phyloP scores from a whole-genome alignment of 257 asterid genomes.

The Mitragyna speciosa region DNA sequence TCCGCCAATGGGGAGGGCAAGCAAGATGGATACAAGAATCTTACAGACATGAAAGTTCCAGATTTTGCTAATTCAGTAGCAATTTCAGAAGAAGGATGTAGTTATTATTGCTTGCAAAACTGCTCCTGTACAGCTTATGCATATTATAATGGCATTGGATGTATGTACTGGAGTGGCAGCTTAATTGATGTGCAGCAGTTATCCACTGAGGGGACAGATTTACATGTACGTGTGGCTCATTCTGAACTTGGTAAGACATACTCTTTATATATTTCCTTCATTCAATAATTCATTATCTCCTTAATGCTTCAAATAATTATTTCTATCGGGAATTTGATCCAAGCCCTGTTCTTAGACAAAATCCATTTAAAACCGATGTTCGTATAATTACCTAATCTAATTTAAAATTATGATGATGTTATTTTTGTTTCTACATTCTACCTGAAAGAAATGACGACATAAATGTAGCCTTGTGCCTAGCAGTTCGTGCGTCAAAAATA shows the following conservation, averaged over 20 bases:
- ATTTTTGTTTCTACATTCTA: no score
- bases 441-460: not conserved
- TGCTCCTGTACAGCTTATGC: conserved; percentile 30
- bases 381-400: no score
- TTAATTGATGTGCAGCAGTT: conserved; percentile 45
- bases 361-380: no score
- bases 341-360: no score
- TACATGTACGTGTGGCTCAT: conserved; percentile 45
- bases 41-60: conserved; percentile 38
- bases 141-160: conserved; percentile 20
- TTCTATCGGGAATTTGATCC: no score
- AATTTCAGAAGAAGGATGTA: conserved; percentile 34
- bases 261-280: no score
- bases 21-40: conserved; percentile 47
- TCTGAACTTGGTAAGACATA: conserved; percentile 43
- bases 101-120: conserved; percentile 31
- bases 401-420: no score
- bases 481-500: no score
- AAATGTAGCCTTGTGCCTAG: not conserved
- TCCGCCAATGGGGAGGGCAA: conserved; percentile 10
- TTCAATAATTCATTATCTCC: no score
- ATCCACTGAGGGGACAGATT: conserved; percentile 30
- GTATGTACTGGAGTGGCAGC: conserved; percentile 26
- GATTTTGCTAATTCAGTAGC: conserved; percentile 29
- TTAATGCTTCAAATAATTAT: no score